Evolutionary conservation across 2,329 filamentous ascomycete genomes (phyloP).

Genomic region (Fusarium bulbicola): DNA sequence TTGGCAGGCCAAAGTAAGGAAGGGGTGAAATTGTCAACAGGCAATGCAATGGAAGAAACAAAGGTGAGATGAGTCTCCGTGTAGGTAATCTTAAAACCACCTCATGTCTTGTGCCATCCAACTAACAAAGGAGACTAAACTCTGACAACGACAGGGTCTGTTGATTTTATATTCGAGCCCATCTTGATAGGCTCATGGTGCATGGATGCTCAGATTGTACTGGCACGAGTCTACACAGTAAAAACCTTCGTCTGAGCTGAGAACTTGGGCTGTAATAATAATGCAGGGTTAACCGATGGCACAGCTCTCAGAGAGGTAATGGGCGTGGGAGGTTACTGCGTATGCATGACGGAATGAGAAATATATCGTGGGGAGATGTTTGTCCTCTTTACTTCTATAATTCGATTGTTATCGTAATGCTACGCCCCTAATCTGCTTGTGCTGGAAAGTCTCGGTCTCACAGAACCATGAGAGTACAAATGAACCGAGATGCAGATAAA

Average conservation of each 20-base stretch:
- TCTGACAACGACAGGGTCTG: constrained; percentile 47
- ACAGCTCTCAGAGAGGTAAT: constrained; percentile 9
- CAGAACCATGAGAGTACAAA: background rate
- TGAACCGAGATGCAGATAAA: constrained; percentile 3
- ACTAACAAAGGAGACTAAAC: constrained; percentile 45
- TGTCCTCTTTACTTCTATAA: background rate
- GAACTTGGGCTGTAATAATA: background rate
- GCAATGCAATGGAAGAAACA: constrained; percentile 15
- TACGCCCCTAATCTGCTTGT: constrained; percentile 8
- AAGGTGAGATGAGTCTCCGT: constrained; percentile 36
- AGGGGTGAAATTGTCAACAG: background rate
- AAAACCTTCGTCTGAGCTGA: constrained; percentile 27
- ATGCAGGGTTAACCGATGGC: background rate
- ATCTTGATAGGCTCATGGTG: constrained; percentile 12
- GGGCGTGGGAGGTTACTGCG: background rate
- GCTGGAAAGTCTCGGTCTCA: background rate
- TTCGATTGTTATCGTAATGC: background rate
- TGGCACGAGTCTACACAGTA: background rate
- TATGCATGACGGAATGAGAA: background rate
- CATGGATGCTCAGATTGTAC: background rate
- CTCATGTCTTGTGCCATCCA: constrained; percentile 56
- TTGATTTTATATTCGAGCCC: constrained; percentile 51
- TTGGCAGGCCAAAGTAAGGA: background rate
- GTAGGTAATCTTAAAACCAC: constrained; percentile 50
- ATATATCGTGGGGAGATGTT: background rate